Evolutionary conservation across 2,329 filamentous ascomycete species (phyloP).

Genomic region (Plectosphaerella sp.): DNA sequence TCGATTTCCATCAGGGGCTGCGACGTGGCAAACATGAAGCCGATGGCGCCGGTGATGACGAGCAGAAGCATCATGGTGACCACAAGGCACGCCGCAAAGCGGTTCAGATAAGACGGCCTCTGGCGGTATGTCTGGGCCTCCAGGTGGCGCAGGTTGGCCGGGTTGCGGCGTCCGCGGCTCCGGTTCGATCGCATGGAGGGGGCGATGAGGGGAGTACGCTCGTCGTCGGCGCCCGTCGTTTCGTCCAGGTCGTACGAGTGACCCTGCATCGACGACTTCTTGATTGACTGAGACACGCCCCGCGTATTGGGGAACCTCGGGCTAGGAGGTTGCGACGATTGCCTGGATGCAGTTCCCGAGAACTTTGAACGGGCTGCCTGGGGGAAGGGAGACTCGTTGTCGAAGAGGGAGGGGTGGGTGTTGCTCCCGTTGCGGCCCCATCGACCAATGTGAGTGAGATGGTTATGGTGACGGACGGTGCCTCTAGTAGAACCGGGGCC

Average conservation of each 20-base stretch:
- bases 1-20: conserved; percentile 78
- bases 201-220: conserved; percentile 75
- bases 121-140: conserved; percentile 68
- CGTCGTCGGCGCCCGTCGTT: conserved; percentile 73
- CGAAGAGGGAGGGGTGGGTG: conserved; percentile 66
- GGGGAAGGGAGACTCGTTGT: conserved; percentile 74
- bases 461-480: conserved; percentile 71
- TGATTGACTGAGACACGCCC: conserved; percentile 21
- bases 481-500: conserved; percentile 57
- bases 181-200: conserved; percentile 53
- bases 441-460: conserved; percentile 62
- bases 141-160: conserved; percentile 59
- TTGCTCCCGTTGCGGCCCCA: conserved; percentile 68
- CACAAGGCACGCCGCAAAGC: conserved; percentile 82
- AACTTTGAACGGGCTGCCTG: conserved; percentile 62
- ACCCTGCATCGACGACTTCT: conserved; percentile 41
- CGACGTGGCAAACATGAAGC: conserved; percentile 87
- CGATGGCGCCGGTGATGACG: conserved; percentile 78
- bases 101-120: conserved; percentile 59
- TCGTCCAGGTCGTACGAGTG: conserved; percentile 81
- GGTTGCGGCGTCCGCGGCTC: conserved; percentile 52
- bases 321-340: conserved; percentile 66
- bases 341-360: conserved; percentile 49
- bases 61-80: conserved; percentile 78
- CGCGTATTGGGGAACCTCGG: conserved; percentile 39